Evolutionary conservation across 2,329 filamentous ascomycete genomes (phyloP).

Genomic region (Dendrostoma leiphaemia): DNA sequence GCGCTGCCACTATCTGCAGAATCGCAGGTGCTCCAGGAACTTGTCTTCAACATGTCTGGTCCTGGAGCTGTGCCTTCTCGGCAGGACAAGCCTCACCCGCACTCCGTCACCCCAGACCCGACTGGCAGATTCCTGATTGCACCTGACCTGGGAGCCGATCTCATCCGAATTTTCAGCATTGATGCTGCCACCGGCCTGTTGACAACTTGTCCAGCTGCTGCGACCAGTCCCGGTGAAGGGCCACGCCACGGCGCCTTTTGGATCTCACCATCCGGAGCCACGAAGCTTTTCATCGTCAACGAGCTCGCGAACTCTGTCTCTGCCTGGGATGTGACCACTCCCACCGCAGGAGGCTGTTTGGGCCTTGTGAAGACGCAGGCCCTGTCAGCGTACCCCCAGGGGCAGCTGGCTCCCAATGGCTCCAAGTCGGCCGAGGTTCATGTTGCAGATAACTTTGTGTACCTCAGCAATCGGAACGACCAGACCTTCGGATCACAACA

Average conservation of each 20-base stretch:
- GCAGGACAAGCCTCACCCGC: slow-evolving; percentile 56
- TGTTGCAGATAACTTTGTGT: slow-evolving; percentile 52
- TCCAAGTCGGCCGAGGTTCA: slow-evolving; percentile 49
- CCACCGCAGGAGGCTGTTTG: slow-evolving; percentile 40
- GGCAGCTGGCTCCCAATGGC: too few species aligned
- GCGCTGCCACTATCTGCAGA: slow-evolving; percentile 34
- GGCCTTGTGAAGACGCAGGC: slow-evolving; percentile 43
- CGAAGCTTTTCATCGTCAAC: slow-evolving; percentile 40
- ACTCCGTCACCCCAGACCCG: slow-evolving; percentile 48
- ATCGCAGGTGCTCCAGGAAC: slow-evolving; percentile 32
- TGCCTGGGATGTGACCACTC: slow-evolving; percentile 47
- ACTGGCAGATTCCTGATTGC: slow-evolving; percentile 48
- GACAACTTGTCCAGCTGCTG: slow-evolving; percentile 41
- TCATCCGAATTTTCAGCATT: slow-evolving; percentile 53
- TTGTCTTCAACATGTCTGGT: slow-evolving; percentile 39
- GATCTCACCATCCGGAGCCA: slow-evolving; percentile 31
- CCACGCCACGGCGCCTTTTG: slow-evolving; percentile 54
- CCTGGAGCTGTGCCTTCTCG: slow-evolving; percentile 43
- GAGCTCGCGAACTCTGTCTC: slow-evolving; percentile 50
- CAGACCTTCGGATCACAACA: slow-evolving; percentile 51
- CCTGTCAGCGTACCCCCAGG: slow-evolving; percentile 44
- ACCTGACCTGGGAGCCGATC: slow-evolving; percentile 53
- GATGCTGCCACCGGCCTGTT: slow-evolving; percentile 42
- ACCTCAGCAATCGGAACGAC: slow-evolving; percentile 63
- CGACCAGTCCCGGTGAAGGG: slow-evolving; percentile 44